Evolutionary conservation across 805 yeast genomes (phyloP).

Genomic region (Saccharomycodes ludwigii): DNA sequence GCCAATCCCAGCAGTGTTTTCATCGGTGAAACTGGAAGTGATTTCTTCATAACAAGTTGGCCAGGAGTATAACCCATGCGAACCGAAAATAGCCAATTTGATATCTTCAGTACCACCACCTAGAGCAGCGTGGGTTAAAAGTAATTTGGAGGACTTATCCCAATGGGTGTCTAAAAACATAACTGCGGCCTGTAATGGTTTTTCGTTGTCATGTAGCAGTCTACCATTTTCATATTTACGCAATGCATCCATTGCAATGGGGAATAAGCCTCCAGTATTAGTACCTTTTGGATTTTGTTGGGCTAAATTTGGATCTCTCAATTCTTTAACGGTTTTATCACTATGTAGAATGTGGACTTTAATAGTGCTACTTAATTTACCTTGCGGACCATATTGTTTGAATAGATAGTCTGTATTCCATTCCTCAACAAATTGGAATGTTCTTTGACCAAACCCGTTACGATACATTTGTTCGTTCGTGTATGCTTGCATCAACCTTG

Average conservation of each 20-base stretch:
- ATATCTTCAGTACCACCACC: slow-evolving; percentile 74
- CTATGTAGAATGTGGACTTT: slow-evolving; percentile 70
- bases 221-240: slow-evolving; percentile 44
- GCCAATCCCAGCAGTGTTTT: slow-evolving; percentile 15
- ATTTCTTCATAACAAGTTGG: slow-evolving; percentile 73
- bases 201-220: slow-evolving; percentile 16
- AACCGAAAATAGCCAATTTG: slow-evolving; percentile 82
- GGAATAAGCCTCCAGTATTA: slow-evolving; percentile 64
- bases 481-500: slow-evolving; percentile 80
- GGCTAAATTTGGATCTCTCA: slow-evolving; percentile 69
- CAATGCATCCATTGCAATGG: slow-evolving; percentile 69
- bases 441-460: slow-evolving; percentile 65
- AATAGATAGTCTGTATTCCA: slow-evolving; percentile 41
- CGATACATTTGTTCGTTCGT: slow-evolving; percentile 82
- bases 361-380: slow-evolving; percentile 40
- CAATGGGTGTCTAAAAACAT: slow-evolving; percentile 77
- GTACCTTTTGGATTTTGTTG: slow-evolving; percentile 73
- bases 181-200: slow-evolving; percentile 71
- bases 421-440: slow-evolving; percentile 66
- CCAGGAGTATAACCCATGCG: slow-evolving; percentile 87
- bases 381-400: slow-evolving; percentile 25
- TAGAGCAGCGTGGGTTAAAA: slow-evolving; percentile 83
- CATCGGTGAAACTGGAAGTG: slow-evolving; percentile 45
- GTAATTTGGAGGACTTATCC: slow-evolving; percentile 46
- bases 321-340: slow-evolving; percentile 53